Percentiles rank a stretch among this genome's conserved stretches.
phyloP scores from a whole-genome alignment of 73 alveolate genomes.

The Paramecium tetraurelia region DNA sequence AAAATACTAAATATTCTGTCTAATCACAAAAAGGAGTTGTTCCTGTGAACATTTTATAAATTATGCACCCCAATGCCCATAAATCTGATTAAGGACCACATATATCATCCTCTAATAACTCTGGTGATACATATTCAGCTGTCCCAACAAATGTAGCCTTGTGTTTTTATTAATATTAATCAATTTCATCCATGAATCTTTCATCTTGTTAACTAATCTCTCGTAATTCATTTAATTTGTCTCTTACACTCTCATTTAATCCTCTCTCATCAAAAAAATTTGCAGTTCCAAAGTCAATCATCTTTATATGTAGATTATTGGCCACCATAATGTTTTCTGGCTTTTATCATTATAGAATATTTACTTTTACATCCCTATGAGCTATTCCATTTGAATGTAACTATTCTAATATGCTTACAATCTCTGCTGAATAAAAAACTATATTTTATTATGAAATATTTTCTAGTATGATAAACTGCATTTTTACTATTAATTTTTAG shows the following conservation, averaged over 20 bases:
- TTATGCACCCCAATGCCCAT: slow-evolving; percentile 62
- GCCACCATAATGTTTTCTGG: not conserved
- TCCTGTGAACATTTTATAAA: slow-evolving; percentile 70
- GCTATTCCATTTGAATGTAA: not conserved
- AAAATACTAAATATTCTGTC: slow-evolving; percentile 75
- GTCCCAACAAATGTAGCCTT: slow-evolving; percentile 57
- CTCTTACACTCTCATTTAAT: not conserved
- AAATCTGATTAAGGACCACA: slow-evolving; percentile 69
- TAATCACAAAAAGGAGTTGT: slow-evolving; percentile 86
- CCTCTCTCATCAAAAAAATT: not conserved
- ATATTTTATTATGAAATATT: slow-evolving; percentile 47
- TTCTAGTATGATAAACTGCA: not conserved
- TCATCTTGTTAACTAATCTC: not conserved
- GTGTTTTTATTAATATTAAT: not conserved
- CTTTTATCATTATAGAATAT: slow-evolving; percentile 65
- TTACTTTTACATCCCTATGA: slow-evolving; percentile 21
- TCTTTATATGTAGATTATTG: not conserved
- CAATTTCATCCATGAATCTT: not conserved
- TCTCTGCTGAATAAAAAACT: slow-evolving; percentile 65
- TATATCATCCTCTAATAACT: slow-evolving; percentile 69
- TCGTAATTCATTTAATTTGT: not conserved
- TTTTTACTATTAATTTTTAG: slow-evolving; percentile 54
- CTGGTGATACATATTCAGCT: slow-evolving; percentile 69
- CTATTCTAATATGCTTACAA: slow-evolving; percentile 64
- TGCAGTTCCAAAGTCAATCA: not conserved